These are phyloP conservation scores for Cavenderia fasciculata DNA, from an alignment of 78 protist species.

Conservation along the genomic window DNA sequence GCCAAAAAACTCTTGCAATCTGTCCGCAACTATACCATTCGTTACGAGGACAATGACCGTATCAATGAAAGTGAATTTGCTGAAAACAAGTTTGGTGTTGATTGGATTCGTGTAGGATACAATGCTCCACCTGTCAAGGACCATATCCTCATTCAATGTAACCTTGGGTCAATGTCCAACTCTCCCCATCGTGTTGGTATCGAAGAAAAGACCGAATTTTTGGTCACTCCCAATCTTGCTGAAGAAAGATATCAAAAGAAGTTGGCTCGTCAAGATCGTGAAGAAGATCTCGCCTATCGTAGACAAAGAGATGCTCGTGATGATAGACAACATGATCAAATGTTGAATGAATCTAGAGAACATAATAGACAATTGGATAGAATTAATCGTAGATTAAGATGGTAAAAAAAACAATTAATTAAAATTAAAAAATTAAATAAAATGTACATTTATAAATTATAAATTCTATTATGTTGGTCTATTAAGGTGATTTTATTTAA, in stretches of 20 bases:
- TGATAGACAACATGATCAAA: slow-evolving; percentile 8
- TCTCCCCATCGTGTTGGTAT: slow-evolving; percentile 9
- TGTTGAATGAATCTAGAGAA: neutral
- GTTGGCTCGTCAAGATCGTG: slow-evolving; percentile 5
- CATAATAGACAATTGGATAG: slow-evolving; percentile 26
- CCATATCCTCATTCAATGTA: slow-evolving; percentile 25
- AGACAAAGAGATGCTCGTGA: slow-evolving; percentile 1
- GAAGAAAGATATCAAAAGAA: slow-evolving; percentile 28
- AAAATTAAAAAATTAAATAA: no score
- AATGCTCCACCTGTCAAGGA: slow-evolving; percentile 29
- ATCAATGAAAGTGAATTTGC: slow-evolving; percentile 49
- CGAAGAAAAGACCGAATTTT: slow-evolving; percentile 52
- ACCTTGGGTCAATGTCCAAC: slow-evolving; percentile 7
- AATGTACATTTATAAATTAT: no score
- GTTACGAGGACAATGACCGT: slow-evolving; percentile 16
- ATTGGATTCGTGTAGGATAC: slow-evolving; percentile 49
- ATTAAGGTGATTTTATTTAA: no score
- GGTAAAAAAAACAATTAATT: neutral
- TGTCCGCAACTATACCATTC: slow-evolving; percentile 27
- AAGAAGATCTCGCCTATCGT: slow-evolving; percentile 11
- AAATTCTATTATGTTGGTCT: no score
- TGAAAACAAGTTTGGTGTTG: slow-evolving; percentile 67
- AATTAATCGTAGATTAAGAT: slow-evolving; percentile 33
- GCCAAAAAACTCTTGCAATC: slow-evolving; percentile 21
- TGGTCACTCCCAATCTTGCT: slow-evolving; percentile 58